Evolutionary conservation across 2,329 filamentous ascomycete genomes (phyloP).

Genomic region (Mycosphaerella sp.): DNA sequence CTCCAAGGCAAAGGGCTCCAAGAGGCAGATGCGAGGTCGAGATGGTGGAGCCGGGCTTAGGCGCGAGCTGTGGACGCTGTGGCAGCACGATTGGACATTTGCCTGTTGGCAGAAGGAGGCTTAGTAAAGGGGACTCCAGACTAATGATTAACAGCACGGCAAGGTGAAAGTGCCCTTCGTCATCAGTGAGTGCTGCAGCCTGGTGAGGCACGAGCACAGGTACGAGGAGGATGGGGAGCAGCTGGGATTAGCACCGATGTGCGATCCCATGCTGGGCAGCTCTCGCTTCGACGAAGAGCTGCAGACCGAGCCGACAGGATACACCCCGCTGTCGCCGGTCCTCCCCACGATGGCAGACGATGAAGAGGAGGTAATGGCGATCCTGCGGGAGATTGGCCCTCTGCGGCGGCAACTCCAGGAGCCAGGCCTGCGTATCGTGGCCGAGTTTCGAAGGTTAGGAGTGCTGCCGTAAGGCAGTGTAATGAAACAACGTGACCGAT

Average conservation of each 20-base stretch:
- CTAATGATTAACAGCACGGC: neutral
- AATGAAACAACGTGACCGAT: neutral
- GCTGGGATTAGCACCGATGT: neutral
- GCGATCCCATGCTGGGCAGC: neutral
- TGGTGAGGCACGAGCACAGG: neutral
- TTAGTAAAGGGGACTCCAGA: neutral
- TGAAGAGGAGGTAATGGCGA: neutral
- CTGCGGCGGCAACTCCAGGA: neutral
- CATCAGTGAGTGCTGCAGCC: neutral
- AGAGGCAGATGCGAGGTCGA: neutral
- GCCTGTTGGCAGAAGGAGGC: neutral
- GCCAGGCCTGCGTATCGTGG: neutral
- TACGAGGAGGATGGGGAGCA: neutral
- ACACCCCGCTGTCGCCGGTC: neutral
- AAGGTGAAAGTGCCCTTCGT: constrained; percentile 1
- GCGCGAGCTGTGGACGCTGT: neutral
- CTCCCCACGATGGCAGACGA: too few relatives aligned
- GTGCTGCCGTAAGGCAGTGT: neutral
- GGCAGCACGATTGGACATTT: neutral
- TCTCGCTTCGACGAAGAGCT: neutral
- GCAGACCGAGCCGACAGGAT: too few relatives aligned
- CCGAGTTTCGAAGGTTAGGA: neutral
- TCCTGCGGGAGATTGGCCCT: neutral
- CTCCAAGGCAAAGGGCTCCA: neutral
- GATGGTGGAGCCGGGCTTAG: neutral